A percentile compares a stretch with the other conserved stretches of the same genome.
Conservation (phyloP, 2,329 filamentous ascomycete species). For the Emericellopsis atlantica region DNA sequence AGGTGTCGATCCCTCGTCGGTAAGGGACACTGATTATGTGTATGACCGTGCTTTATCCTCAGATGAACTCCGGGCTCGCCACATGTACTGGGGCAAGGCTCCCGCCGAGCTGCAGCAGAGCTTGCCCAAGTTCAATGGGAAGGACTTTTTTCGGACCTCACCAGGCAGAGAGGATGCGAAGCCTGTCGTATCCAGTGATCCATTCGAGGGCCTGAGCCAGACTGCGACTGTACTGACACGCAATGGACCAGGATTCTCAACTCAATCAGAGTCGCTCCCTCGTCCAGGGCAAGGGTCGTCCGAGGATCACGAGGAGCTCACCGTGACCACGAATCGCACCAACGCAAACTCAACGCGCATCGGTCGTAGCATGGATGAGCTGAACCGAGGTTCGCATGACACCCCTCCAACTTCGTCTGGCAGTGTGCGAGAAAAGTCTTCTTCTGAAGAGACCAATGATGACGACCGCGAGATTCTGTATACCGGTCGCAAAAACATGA, state of each 20-base stretch:
- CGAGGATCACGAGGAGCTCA: slow-evolving; percentile 6
- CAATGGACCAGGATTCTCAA: slow-evolving; percentile 12
- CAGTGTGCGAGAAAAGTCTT: slow-evolving; percentile 10
- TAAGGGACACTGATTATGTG: slow-evolving; percentile 32
- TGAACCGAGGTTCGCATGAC: slow-evolving; percentile 10
- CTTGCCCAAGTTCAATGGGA: slow-evolving; percentile 52
- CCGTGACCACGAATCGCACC: slow-evolving; percentile 1
- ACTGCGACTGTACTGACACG: slow-evolving; percentile 8
- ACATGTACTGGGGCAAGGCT: slow-evolving; percentile 48
- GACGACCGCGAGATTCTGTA: slow-evolving; percentile 22
- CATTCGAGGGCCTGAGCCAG: slow-evolving; percentile 8
- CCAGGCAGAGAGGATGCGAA: slow-evolving; percentile 25
- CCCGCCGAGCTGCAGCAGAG: slow-evolving; percentile 35
- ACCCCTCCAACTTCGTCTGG: slow-evolving; percentile 2
- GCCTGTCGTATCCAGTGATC: slow-evolving; percentile 5
- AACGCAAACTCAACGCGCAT: slow-evolving; percentile 5
- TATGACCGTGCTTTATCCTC: slow-evolving; percentile 45
- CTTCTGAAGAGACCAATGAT: slow-evolving; percentile 15
- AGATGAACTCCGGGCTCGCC: slow-evolving; percentile 45
- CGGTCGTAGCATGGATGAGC: slow-evolving; percentile 13
- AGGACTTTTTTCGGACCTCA: slow-evolving; percentile 49
- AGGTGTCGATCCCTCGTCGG: slow-evolving; percentile 26
- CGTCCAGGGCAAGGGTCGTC: slow-evolving; percentile 6
- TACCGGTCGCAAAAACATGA: slow-evolving; percentile 18
- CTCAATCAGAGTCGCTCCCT: slow-evolving; percentile 19